phyloP scores from a whole-genome alignment of 2,329 filamentous ascomycete species.

The Trichoderma arundinaceum region DNA sequence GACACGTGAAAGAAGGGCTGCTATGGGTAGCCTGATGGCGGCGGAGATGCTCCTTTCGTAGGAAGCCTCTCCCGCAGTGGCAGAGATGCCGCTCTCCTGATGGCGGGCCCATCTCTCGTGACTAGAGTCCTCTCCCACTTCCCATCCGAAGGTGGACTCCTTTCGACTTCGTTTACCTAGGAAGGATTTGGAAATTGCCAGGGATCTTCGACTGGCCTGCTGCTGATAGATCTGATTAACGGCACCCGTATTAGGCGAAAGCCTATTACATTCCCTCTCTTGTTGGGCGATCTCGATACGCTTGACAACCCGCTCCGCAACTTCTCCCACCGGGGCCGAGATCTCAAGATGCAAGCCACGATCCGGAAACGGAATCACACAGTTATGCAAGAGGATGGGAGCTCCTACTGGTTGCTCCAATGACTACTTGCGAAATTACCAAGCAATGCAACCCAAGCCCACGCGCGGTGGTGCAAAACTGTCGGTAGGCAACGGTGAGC shows the following conservation, averaged over 20 bases:
- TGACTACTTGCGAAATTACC: constrained; percentile 3
- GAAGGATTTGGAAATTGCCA: neutral
- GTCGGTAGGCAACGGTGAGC: neutral
- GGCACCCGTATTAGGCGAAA: neutral
- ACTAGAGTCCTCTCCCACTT: constrained; percentile 23
- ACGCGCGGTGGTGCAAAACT: neutral
- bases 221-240: neutral
- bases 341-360: neutral
- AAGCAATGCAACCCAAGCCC: neutral
- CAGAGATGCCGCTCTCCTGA: constrained; percentile 43
- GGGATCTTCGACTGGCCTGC: neutral
- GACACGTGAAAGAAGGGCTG: constrained; percentile 44
- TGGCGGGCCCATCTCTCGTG: constrained; percentile 27
- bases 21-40: constrained; percentile 49
- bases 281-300: neutral
- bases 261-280: neutral
- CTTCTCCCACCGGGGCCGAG: constrained; percentile 26
- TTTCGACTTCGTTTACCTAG: neutral
- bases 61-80: constrained; percentile 49
- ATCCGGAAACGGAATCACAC: neutral
- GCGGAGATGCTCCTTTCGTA: constrained; percentile 49
- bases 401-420: neutral
- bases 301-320: neutral
- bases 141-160: constrained; percentile 23
- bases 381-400: neutral